Evolutionary conservation across 1,284 basidiomycete species (phyloP).

Genomic region (Leccinum ponderosum): DNA sequence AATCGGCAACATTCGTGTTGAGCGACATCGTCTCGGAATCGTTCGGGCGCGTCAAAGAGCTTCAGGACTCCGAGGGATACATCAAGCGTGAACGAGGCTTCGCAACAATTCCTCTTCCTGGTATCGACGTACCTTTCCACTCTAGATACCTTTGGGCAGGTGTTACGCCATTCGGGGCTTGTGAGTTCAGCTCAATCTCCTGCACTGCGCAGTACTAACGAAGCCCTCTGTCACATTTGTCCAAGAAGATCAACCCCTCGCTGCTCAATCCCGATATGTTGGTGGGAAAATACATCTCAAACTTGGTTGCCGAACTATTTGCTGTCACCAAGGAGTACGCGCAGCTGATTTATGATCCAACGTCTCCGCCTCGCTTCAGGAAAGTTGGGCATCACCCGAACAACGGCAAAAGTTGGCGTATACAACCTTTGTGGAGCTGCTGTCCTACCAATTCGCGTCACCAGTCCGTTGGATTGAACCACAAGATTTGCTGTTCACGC

Average conservation of each 20-base stretch:
- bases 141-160: constrained; percentile 98
- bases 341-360: constrained; percentile 94
- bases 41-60: constrained; percentile 76
- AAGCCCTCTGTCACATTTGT: constrained; percentile 66
- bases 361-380: constrained; percentile 89
- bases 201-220: constrained; percentile 20
- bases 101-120: constrained; percentile 93
- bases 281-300: constrained; percentile 94
- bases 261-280: constrained; percentile 92
- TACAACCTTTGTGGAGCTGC: constrained; percentile 92
- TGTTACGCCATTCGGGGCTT: constrained; percentile 95
- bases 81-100: constrained; percentile 97
- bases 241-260: constrained; percentile 94
- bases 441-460: constrained; percentile 96
- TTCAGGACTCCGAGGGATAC: constrained; percentile 82
- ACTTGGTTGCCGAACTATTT: constrained; percentile 95
- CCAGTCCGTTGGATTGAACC: constrained; percentile 99
- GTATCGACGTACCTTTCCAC: constrained; percentile 99
- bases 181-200: constrained; percentile 44
- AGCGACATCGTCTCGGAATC: constrained; percentile 88
- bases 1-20: constrained; percentile 45
- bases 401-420: constrained; percentile 94
- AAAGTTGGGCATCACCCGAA: constrained; percentile 80
- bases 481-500: constrained; percentile 89
- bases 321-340: constrained; percentile 88